Percentiles rank a stretch among this genome's conserved stretches.
Evolutionary conservation across 2,329 filamentous ascomycete species (phyloP).

Genomic region (Fusarium mexicanum): DNA sequence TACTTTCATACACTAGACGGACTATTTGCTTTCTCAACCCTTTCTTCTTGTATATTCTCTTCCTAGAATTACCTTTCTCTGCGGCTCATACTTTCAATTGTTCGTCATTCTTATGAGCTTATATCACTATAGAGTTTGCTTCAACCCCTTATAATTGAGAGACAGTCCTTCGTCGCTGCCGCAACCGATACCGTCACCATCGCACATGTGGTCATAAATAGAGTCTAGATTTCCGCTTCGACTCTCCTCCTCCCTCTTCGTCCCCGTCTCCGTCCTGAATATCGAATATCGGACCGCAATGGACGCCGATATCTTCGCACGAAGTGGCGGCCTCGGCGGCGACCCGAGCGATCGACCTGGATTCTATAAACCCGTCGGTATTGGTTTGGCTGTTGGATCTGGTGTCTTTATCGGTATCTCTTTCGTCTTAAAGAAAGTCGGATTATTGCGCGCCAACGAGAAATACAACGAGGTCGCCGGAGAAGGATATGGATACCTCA

Average conservation of each 20-base stretch:
- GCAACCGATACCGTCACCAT: slow-evolving; percentile 28
- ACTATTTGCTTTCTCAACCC: slow-evolving; percentile 6
- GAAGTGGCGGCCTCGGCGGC: slow-evolving; percentile 30
- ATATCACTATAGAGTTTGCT: background rate
- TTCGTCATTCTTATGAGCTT: background rate
- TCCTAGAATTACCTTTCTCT: background rate
- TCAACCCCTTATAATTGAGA: slow-evolving; percentile 22
- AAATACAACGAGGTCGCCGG: slow-evolving; percentile 97
- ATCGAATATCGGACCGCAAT: slow-evolving; percentile 22
- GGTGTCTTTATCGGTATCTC: slow-evolving; percentile 94
- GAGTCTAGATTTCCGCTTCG: slow-evolving; percentile 19
- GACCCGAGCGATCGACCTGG: slow-evolving; percentile 52
- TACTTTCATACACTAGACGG: slow-evolving; percentile 5
- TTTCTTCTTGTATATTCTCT: slow-evolving; percentile 7
- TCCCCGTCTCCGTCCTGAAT: background rate
- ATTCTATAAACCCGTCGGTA: slow-evolving; percentile 85
- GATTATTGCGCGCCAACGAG: slow-evolving; percentile 88
- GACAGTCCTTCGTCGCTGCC: slow-evolving; percentile 36
- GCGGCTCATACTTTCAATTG: background rate
- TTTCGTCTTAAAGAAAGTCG: slow-evolving; percentile 95
- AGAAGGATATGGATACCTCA: slow-evolving; percentile 96
- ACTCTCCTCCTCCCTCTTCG: background rate
- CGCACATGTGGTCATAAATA: slow-evolving; percentile 42
- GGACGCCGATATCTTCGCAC: slow-evolving; percentile 39
- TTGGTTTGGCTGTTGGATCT: slow-evolving; percentile 84